Conservation (phyloP, 345 rosid genomes). For the Clarkia xantiana region DNA sequence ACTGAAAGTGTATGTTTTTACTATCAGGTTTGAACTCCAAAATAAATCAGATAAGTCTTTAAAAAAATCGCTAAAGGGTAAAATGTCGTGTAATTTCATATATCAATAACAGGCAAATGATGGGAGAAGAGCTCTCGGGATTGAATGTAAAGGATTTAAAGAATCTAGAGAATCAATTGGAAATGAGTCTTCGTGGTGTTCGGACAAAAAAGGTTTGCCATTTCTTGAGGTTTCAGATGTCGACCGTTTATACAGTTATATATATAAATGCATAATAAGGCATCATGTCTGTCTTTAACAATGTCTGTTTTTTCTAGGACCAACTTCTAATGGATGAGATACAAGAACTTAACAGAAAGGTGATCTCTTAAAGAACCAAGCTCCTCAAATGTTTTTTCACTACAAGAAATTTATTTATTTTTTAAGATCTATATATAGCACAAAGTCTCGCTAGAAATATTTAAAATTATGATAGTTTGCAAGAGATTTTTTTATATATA, state of each 20-base stretch:
- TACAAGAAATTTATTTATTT: too few relatives aligned
- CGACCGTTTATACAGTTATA: not conserved
- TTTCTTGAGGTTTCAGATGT: not conserved
- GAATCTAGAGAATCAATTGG: constrained; percentile 46
- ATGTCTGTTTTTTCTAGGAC: constrained; percentile 27
- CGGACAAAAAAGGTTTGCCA: constrained; percentile 48
- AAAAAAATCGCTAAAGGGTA: too few relatives aligned
- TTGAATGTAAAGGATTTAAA: constrained; percentile 37
- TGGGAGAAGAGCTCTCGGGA: constrained; percentile 70
- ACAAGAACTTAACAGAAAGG: constrained; percentile 47
- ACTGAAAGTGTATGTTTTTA: too few relatives aligned
- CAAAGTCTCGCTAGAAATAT: too few relatives aligned
- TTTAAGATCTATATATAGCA: too few relatives aligned
- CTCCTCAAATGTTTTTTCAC: constrained; percentile 5
- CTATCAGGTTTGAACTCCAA: too few relatives aligned
- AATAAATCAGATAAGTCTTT: too few relatives aligned
- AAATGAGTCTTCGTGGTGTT: constrained; percentile 44
- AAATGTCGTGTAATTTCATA: too few relatives aligned
- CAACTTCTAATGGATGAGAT: constrained; percentile 49
- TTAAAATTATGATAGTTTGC: too few relatives aligned
- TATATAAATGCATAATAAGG: not conserved
- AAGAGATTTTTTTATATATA: too few relatives aligned
- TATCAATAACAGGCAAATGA: constrained; percentile 44
- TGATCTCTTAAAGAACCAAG: constrained; percentile 10
- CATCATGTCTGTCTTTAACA: too few relatives aligned